Evolutionary conservation across 192 early-diverging fungal species (phyloP).

Genomic region (Pilaira anomala): DNA sequence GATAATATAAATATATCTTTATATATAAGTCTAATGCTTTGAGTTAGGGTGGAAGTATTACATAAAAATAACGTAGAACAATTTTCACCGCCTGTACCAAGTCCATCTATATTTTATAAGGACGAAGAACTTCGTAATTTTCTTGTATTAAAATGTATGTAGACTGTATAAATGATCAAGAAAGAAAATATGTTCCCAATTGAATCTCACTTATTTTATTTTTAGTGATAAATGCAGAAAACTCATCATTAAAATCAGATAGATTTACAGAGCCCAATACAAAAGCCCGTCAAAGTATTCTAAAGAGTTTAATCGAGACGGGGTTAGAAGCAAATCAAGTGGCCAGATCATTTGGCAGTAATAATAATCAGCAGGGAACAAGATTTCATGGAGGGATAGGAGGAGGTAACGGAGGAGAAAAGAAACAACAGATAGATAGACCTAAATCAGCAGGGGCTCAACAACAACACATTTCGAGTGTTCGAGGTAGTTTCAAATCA

Average conservation of each 20-base stretch:
- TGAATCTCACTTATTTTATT: slow-evolving; percentile 7
- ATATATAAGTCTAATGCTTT: not conserved
- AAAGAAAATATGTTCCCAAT: not conserved
- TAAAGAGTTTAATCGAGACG: slow-evolving; percentile 9
- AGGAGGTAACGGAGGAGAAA: slow-evolving; percentile 35
- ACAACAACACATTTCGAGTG: not conserved
- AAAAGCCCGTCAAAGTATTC: slow-evolving; percentile 41
- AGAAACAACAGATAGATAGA: slow-evolving; percentile 31
- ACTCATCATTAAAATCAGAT: slow-evolving; percentile 50
- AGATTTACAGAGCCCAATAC: slow-evolving; percentile 44
- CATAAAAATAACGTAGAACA: slow-evolving; percentile 45
- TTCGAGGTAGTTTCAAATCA: not conserved
- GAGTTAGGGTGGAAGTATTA: slow-evolving; percentile 37
- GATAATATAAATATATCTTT: not conserved
- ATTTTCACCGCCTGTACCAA: slow-evolving; percentile 50
- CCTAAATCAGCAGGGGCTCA: slow-evolving; percentile 16
- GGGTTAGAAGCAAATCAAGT: not conserved
- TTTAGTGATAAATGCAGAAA: slow-evolving; percentile 51
- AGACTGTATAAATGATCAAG: too few relatives aligned
- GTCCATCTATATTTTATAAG: slow-evolving; percentile 44
- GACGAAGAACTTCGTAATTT: slow-evolving; percentile 38
- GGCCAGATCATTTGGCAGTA: slow-evolving; percentile 36
- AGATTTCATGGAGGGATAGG: too few relatives aligned
- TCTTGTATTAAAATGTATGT: slow-evolving; percentile 34
- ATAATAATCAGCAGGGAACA: not conserved